Conservation (phyloP, 1,139 yeast genomes). For the Nakaseomyces glabratus region DNA sequence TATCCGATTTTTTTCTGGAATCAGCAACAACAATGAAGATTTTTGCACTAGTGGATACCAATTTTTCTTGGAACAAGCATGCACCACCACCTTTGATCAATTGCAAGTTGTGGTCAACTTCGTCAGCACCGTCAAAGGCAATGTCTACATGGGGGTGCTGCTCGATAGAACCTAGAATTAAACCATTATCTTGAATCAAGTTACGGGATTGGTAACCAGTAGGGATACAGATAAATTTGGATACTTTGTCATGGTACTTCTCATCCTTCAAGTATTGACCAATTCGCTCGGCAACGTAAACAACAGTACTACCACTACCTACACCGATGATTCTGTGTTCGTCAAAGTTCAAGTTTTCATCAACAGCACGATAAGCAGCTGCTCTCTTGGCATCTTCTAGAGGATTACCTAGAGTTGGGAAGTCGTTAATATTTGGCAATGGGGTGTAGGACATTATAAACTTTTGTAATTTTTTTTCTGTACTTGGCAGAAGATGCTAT, state of each 20-base stretch:
- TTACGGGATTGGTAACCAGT: slow-evolving; percentile 95
- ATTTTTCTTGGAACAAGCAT: slow-evolving; percentile 90
- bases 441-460: slow-evolving; percentile 3
- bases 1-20: slow-evolving; percentile 65
- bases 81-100: slow-evolving; percentile 99
- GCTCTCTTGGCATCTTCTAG: slow-evolving; percentile 50
- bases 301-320: slow-evolving; percentile 95
- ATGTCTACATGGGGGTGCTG: slow-evolving; percentile 73
- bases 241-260: slow-evolving; percentile 37
- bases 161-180: slow-evolving; percentile 72
- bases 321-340: slow-evolving; percentile 75
- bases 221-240: slow-evolving; percentile 68
- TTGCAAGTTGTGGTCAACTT: slow-evolving; percentile 70
- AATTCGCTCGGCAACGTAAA: slow-evolving; percentile 88
- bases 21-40: slow-evolving; percentile 88
- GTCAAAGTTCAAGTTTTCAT: slow-evolving; percentile 62
- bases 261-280: slow-evolving; percentile 38
- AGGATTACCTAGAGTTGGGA: slow-evolving; percentile 28
- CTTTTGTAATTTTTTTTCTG: neutral
- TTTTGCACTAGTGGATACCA: slow-evolving; percentile 75
- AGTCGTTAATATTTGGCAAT: slow-evolving; percentile 13
- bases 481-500: too few species aligned
- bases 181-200: slow-evolving; percentile 72
- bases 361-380: slow-evolving; percentile 91
- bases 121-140: slow-evolving; percentile 99